A percentile compares a stretch with the other conserved stretches of the same genome.
phyloP scores from a whole-genome alignment of 2,329 filamentous ascomycete genomes.

The Ceratocystis cacaofunesta region DNA sequence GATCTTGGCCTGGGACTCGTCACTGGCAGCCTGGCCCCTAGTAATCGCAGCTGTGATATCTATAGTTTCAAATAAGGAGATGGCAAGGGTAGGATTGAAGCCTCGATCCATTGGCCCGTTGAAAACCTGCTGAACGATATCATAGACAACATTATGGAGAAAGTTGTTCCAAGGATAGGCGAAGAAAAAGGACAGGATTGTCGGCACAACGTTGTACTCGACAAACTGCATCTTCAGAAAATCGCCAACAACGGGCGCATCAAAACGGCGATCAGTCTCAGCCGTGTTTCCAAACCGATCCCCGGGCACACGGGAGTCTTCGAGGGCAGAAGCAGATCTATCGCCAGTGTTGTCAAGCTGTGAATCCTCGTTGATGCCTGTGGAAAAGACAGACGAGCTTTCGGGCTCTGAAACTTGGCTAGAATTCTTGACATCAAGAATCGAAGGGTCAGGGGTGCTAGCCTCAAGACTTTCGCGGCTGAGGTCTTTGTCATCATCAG shows the following conservation, averaged over 20 bases:
- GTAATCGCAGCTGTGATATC: constrained; percentile 85
- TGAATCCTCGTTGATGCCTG: constrained; percentile 14
- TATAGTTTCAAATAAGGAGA: constrained; percentile 84
- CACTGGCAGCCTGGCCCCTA: constrained; percentile 73
- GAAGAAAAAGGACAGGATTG: constrained; percentile 97
- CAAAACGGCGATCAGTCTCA: background rate
- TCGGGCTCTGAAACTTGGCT: constrained; percentile 16
- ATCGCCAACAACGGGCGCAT: constrained; percentile 64
- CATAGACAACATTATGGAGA: constrained; percentile 95
- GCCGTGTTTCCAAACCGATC: background rate
- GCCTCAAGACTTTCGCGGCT: constrained; percentile 14
- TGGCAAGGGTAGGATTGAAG: constrained; percentile 76
- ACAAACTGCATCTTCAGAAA: constrained; percentile 94
- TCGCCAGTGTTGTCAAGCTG: constrained; percentile 4
- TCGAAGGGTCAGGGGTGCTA: constrained; percentile 11
- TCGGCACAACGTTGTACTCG: constrained; percentile 83
- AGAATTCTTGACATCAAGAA: constrained; percentile 15
- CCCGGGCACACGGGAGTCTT: background rate
- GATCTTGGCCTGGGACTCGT: constrained; percentile 66
- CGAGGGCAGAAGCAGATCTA: constrained; percentile 5
- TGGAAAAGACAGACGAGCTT: constrained; percentile 17
- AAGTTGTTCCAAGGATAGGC: constrained; percentile 99
- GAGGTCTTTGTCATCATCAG: constrained; percentile 14
- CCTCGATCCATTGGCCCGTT: constrained; percentile 96
- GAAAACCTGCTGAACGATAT: constrained; percentile 97